These are phyloP conservation scores for Pichia sp. DNA, from an alignment of 1,139 yeast genomes.

Conservation along the genomic window DNA sequence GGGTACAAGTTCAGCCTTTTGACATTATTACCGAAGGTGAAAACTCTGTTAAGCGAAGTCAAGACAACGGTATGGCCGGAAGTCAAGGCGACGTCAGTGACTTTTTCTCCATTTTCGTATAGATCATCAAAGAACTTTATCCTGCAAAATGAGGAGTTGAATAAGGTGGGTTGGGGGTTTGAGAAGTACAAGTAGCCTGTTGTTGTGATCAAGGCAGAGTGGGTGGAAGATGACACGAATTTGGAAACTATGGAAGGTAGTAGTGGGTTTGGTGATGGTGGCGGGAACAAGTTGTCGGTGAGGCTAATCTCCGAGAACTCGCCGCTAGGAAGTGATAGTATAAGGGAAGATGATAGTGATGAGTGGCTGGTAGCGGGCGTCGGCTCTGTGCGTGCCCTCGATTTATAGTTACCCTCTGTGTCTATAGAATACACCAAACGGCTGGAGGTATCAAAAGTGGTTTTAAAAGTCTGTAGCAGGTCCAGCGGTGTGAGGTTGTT, in stretches of 20 bases:
- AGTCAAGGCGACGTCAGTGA: constrained; percentile 48
- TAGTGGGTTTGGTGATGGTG: constrained; percentile 10
- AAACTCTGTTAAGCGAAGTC: constrained; percentile 49
- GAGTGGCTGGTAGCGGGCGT: neutral
- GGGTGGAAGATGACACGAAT: constrained; percentile 10
- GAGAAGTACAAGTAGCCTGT: constrained; percentile 37
- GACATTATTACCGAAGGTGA: constrained; percentile 59
- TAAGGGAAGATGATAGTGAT: constrained; percentile 8
- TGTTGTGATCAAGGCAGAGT: constrained; percentile 15
- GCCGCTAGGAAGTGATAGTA: constrained; percentile 10
- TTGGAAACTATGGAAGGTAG: constrained; percentile 4
- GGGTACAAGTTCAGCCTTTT: constrained; percentile 12
- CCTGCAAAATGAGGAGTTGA: constrained; percentile 17
- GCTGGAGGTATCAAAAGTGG: constrained; percentile 5
- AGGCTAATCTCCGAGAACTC: constrained; percentile 6
- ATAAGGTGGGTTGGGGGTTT: constrained; percentile 16
- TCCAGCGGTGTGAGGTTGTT: constrained; percentile 63
- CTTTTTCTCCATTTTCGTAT: constrained; percentile 27
- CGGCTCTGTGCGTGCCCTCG: too few species aligned
- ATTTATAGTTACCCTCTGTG: constrained; percentile 10
- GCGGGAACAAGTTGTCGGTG: constrained; percentile 8
- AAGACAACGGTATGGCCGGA: constrained; percentile 64
- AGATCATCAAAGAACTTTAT: constrained; percentile 28
- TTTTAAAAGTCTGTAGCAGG: constrained; percentile 33
- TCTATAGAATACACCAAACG: constrained; percentile 5